A percentile compares a stretch with the other conserved stretches of the same genome.
Evolutionary conservation across 257 asterid species (phyloP).

Genomic region (Osmanthus fragrans): DNA sequence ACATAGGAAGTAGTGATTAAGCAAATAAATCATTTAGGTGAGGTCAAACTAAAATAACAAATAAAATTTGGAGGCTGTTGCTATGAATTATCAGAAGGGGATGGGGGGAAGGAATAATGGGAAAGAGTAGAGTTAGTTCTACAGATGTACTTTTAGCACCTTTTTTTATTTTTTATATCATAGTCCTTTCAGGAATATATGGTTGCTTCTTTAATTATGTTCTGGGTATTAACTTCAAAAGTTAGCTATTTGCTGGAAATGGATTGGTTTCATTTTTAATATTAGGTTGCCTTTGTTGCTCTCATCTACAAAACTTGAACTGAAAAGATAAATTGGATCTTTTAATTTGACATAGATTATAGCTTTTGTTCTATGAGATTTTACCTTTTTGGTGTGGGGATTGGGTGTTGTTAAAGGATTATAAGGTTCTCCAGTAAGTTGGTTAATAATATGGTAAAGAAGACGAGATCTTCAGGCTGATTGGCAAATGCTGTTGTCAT

Average conservation of each 20-base stretch:
- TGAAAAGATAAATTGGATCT: background rate
- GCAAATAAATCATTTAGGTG: background rate
- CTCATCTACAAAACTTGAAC: background rate
- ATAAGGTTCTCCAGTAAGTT: slow-evolving; percentile 5
- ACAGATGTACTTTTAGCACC: background rate
- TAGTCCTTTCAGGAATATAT: background rate
- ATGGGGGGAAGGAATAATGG: background rate
- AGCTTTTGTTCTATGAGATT: slow-evolving; percentile 4
- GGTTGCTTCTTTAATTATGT: background rate
- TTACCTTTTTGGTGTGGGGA: background rate
- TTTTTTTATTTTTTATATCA: background rate
- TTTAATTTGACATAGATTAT: background rate
- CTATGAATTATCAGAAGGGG: background rate
- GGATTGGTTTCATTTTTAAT: background rate
- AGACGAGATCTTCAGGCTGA: background rate
- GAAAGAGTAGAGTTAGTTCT: background rate
- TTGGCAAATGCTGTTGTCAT: too few relatives aligned
- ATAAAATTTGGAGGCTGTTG: background rate
- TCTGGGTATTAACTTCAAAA: background rate
- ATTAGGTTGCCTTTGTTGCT: slow-evolving; percentile 4
- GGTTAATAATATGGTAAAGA: background rate
- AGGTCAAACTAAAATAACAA: background rate
- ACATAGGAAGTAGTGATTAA: background rate
- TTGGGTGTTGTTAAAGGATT: background rate
- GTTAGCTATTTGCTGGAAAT: slow-evolving; percentile 4